Evolutionary conservation across 106 monocot species (phyloP), one percentile per base, ranked within the genome.

Genomic region (Phalaenopsis aphrodite): DNA sequence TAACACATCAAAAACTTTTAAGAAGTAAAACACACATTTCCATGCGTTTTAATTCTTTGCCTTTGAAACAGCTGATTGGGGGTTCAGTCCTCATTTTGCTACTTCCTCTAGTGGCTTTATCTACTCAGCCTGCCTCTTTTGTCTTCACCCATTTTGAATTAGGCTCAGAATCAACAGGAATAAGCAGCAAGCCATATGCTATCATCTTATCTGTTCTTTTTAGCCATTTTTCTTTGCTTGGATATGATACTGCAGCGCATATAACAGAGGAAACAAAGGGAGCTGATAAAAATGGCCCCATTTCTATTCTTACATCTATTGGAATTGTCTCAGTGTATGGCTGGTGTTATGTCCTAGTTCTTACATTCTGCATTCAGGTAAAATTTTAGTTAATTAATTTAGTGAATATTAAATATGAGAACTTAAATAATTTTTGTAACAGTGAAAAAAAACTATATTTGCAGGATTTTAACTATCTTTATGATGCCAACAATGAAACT

Each of bases 321-420:
- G 91, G 89, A 23, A 89, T 93, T 74, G 87, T 91, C 47, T 79
- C 93, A 9, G 8, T 88, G 5, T 93, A 88, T 72, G 93, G 93
- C 21, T 93, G 93, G 91, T 85, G 84, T 14, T 93, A 93, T 76
- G 88, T 93, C 46, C 64, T 93, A 19, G 86, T 89, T 49, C 83
- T 93, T 61, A 91, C 91, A 77, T 93, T 93, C 72, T 91, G 93
- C 89, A 93, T 93, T 75, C 93, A 91, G 90, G 90, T 92, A 75
- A 16, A 4, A 16, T 4, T 69, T 6, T 45, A 21, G 39, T 16
- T 69, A 38, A 69, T 6, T 45, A 21, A 69, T 16, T 69, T 69
- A 69, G 0, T 3, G 5, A 69, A 14, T 39, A 8, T 16, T 69
- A 38, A 24, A 21, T 69, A 39, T 39, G 69, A 69, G 69, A 38